Evolutionary conservation across 495 filamentous ascomycete species (phyloP).

Genomic region (Neurospora terricola): DNA sequence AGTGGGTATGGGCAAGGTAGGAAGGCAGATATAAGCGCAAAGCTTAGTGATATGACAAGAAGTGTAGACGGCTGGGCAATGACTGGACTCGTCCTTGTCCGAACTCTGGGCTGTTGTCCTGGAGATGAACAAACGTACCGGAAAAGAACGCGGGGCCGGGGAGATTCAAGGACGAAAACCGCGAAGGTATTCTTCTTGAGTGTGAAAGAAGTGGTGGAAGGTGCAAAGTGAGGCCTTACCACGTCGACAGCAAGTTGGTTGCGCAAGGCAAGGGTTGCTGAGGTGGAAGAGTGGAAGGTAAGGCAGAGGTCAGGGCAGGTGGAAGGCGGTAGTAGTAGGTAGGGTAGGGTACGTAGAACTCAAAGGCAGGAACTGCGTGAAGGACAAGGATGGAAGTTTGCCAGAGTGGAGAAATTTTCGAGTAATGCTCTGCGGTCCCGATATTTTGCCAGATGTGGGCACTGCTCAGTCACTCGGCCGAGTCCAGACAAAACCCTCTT

Average conservation of each 20-base stretch:
- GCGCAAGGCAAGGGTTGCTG: not conserved
- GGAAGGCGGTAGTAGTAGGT: not conserved
- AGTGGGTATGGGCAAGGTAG: not conserved
- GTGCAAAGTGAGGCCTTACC: not conserved
- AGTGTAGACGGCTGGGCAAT: not conserved
- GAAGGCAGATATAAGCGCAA: not conserved
- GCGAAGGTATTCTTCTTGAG: not conserved
- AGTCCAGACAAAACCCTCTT: not conserved
- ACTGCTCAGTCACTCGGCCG: not conserved
- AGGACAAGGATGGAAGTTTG: not conserved
- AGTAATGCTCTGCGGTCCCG: not conserved
- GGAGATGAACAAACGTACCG: not conserved
- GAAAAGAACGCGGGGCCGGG: not conserved
- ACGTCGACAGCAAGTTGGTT: not conserved
- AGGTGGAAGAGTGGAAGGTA: not conserved
- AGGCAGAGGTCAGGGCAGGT: not conserved
- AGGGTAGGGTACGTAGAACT: not conserved
- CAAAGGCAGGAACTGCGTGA: not conserved
- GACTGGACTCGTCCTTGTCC: not conserved
- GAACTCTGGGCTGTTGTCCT: not conserved
- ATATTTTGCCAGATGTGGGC: slow-evolving; percentile 1
- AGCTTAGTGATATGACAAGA: not conserved
- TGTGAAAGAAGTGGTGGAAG: not conserved
- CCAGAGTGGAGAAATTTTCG: not conserved
- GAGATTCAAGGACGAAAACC: not conserved